Evolutionary conservation across 495 filamentous ascomycete genomes (phyloP), one percentile per base, ranked within the genome.

Genomic region (Platismatia glauca): DNA sequence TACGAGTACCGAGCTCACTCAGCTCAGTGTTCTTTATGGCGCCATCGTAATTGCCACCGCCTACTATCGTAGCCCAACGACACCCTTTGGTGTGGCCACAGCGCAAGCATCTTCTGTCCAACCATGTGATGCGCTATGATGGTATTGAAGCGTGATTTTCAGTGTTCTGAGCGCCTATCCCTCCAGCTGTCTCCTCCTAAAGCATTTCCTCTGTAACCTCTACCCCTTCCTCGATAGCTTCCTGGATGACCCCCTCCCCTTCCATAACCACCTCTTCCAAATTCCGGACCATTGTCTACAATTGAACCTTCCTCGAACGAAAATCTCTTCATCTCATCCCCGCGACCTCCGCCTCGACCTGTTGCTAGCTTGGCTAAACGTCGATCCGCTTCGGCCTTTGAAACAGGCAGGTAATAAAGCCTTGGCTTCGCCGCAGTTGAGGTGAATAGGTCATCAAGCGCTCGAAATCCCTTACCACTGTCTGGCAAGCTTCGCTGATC

Each of bases 211-310:
- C 73, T 72, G 12, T 70, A 72, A 55, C 73, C 68, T 34, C 73
- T 70, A 27, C 68, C 71, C 24, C 71, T 59, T 3, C 59, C 65
- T 24, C 55, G n/a, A 53, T 64, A 62, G 31, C 59, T 62, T 18
- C 65, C 57, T 35, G 24, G 38, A 58, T 70, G 67, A 13, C 74
- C 70, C 62, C 71, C 68, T 38, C 72, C 63, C n/a, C 76, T 68
- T 46, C 76, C 71, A 56, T 64, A 66, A 24, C 75, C 72, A 31
- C 78, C 75, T 62, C 78, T 71, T 55, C 70, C 78, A 66, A 84
- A 84, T 70, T 95, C 90, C 7, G 81, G 80, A 4, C 90, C 91
- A 63, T 82, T 75, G 72, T 95, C 89, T 55, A 95, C 87, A 53
- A 95, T 79, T 0, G 71, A 52, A 1, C 78, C 81, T 60, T 88